A percentile compares a stretch with the other conserved stretches of the same genome.
Evolutionary conservation across 768 basidiomycete genomes (phyloP).

Genomic region (Termitomyces sp.): DNA sequence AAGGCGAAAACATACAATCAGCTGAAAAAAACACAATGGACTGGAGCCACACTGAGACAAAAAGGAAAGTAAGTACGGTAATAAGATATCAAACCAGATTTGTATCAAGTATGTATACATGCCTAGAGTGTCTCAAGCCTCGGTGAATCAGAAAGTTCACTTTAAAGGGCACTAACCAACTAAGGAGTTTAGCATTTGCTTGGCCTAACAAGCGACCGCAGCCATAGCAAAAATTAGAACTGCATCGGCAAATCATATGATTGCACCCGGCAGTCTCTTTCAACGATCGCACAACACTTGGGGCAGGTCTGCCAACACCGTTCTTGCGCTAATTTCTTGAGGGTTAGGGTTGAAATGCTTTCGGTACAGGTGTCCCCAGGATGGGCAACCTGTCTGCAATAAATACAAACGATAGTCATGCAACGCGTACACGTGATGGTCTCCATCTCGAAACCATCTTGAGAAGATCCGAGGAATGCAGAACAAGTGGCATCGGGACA

Average conservation of each 20-base stretch:
- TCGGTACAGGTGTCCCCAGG: constrained; percentile 32
- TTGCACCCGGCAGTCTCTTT: constrained; percentile 52
- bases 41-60: background rate
- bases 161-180: background rate
- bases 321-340: constrained; percentile 37
- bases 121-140: background rate
- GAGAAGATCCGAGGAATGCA: constrained; percentile 41
- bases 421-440: constrained; percentile 32
- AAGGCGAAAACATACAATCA: background rate
- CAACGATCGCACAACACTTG: constrained; percentile 47
- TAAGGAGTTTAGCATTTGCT: constrained; percentile 36
- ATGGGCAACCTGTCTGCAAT: constrained; percentile 46
- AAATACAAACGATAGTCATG: constrained; percentile 31
- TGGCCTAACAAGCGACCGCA: constrained; percentile 35
- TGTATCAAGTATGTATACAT: background rate
- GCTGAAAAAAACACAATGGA: background rate
- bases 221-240: constrained; percentile 56
- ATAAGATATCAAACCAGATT: background rate
- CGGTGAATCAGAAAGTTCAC: background rate
- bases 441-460: background rate
- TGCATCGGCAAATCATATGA: constrained; percentile 61
- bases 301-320: constrained; percentile 62
- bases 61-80: background rate
- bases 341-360: constrained; percentile 31
- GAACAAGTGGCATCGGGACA: constrained; percentile 47